Evolutionary conservation across 2,329 filamentous ascomycete genomes (phyloP).

Genomic region (Arthrobotrys conoides): DNA sequence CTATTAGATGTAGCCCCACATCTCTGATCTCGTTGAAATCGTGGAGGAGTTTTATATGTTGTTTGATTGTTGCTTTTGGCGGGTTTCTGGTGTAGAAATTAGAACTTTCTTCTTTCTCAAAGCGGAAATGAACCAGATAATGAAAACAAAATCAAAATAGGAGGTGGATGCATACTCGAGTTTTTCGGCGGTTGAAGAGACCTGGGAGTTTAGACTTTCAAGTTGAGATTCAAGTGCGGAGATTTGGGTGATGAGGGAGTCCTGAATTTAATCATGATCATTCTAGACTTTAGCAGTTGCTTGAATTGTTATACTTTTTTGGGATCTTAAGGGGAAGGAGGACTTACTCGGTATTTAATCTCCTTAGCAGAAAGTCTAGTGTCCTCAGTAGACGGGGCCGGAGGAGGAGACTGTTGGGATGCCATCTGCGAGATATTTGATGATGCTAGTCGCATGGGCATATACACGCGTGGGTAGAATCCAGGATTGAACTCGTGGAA

Average conservation of each 20-base stretch:
- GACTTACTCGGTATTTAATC: conserved; percentile 46
- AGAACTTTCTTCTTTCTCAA: neutral
- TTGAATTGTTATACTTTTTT: neutral
- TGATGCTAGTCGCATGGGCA: neutral
- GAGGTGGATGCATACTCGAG: conserved; percentile 64
- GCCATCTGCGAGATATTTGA: conserved; percentile 24
- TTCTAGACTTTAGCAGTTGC: too few species aligned
- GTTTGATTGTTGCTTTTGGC: conserved; percentile 72
- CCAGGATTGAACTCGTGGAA: neutral
- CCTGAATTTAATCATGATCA: conserved; percentile 54
- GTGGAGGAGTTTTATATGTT: conserved; percentile 77
- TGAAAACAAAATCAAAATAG: neutral
- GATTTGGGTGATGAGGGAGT: conserved; percentile 70
- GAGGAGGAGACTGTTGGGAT: conserved; percentile 25
- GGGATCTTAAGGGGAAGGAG: neutral
- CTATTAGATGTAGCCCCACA: conserved; percentile 76
- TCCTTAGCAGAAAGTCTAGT: conserved; percentile 35
- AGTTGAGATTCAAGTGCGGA: conserved; percentile 69
- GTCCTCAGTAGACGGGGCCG: conserved; percentile 7
- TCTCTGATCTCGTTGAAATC: conserved; percentile 81
- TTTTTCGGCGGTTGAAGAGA: conserved; percentile 65
- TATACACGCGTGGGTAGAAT: neutral
- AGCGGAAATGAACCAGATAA: too few species aligned
- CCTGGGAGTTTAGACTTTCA: conserved; percentile 66
- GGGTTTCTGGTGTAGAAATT: conserved; percentile 63